Evolutionary conservation across 1,284 basidiomycete genomes (phyloP), one percentile per base, ranked within the genome.

Genomic region (Chalciporus sp.): DNA sequence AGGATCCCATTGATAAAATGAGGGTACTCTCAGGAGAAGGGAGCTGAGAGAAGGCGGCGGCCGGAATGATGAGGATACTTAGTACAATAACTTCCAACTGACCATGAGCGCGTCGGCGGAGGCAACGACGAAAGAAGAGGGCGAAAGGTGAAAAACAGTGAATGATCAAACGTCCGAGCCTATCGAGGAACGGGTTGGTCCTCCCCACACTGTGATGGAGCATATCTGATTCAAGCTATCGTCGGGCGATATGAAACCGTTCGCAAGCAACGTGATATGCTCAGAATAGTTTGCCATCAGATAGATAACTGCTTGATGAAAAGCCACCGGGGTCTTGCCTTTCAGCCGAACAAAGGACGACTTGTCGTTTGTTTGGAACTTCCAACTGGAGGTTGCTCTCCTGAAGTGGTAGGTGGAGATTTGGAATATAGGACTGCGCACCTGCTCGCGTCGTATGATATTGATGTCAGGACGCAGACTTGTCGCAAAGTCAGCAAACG

Each of bases 231-330:
- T 33, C 43, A 59, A 31, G 44, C 26, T 5, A 44, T 19, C 39
- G 42, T 58, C 61, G 62, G 59, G 66, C 62, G 61, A 63, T 65
- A 69, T 67, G 62, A 61, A 53, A 47, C 56, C 31, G 64, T 60
- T 58, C 8, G 62, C 57, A 56, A 65, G 56, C 55, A 44, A 48
- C 17, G 27, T 3, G 42, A 37, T 17, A 37, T 37, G 35, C 6
- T 39, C 65, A 65, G 52, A 61, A 64, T 62, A 57, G 42, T 29
- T 51, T 31, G 6, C 35, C 54, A 63, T 65, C 66, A 68, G 60
- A 68, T 68, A 66, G 58, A 48, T 37, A 33, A 44, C 27, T 43
- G 33, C 10, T 53, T 49, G 20, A 60, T 61, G 53, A 65, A 65
- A 68, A 52, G 50, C 51, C 7, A 19, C 63, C 64, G 66, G 26